Percentiles rank a stretch among this genome's conserved stretches.
phyloP scores from a whole-genome alignment of 495 filamentous ascomycete genomes.

The Haplographium delicatum region DNA sequence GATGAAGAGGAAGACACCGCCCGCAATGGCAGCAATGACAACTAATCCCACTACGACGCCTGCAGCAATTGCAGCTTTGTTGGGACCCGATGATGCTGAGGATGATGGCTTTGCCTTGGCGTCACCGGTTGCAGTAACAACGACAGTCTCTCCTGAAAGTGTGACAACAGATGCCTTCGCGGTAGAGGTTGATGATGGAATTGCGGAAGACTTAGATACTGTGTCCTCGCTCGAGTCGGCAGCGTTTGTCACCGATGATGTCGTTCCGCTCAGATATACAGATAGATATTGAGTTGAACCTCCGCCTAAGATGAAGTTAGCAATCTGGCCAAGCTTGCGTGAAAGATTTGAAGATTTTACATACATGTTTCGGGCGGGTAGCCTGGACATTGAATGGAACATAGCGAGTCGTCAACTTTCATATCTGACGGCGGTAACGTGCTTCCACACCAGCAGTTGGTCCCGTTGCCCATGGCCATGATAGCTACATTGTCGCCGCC shows the following conservation, averaged over 20 bases:
- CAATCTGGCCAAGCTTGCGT: background rate
- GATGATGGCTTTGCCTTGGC: conserved; percentile 7
- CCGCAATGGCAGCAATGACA: conserved; percentile 56
- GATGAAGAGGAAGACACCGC: conserved; percentile 68
- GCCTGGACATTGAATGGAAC: conserved; percentile 54
- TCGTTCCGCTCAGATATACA: background rate
- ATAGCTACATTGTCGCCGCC: conserved; percentile 24
- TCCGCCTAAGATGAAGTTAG: conserved; percentile 40
- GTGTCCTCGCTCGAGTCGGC: too few species aligned
- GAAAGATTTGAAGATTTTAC: conserved; percentile 30
- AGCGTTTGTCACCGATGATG: too few species aligned
- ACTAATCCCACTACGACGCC: conserved; percentile 86
- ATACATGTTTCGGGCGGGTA: conserved; percentile 51
- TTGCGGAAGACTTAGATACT: conserved; percentile 13
- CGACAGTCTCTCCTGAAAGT: conserved; percentile 28
- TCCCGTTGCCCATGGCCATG: conserved; percentile 36
- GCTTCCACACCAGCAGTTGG: conserved; percentile 59
- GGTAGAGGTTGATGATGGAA: conserved; percentile 9
- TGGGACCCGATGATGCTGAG: conserved; percentile 38
- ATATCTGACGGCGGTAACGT: conserved; percentile 44
- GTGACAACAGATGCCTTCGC: conserved; percentile 22
- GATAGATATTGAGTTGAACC: conserved; percentile 38
- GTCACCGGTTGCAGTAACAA: conserved; percentile 25
- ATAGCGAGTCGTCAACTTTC: conserved; percentile 44
- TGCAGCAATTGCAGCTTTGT: conserved; percentile 74